Base-by-base conservation (phyloP, 352 stramenopile genomes). In the Elongisporangium senticosum region DNA sequence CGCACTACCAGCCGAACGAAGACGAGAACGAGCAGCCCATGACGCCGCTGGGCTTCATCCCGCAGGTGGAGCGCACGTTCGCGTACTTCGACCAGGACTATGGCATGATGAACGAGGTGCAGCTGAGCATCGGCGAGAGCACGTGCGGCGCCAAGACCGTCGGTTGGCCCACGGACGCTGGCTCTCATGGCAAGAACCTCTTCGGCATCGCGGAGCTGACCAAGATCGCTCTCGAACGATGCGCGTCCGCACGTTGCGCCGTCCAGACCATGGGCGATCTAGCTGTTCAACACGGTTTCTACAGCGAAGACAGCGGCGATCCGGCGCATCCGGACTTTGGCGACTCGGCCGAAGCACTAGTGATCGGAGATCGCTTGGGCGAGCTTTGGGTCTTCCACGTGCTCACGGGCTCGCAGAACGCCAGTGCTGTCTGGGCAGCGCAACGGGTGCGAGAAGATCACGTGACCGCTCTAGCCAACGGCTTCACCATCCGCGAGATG, bases 301-400 rank as follows among this genome's bases (percentile, higher is more conserved):
- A 97, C 66, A 95, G 90, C 52, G 93, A 95, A 65, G 82, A 96
- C 65, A 91, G 79, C 43, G 85, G 85, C 37, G 67, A 87, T 52
- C 79, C 77, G 20, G 58, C 58, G 15, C 62, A 63, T n/a, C 85
- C 85, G 0, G 77, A 74, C 55, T 92, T 76, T 56, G 68, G 69
- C 2, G 75, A 90, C 68, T 90, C 77, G 64, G 86, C 80, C 6
- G 94, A 98, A 64, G 75, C 84, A 24, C 77, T 98, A 3, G 78
- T 74, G 5, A 84, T 98, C 7, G 79, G 75, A 3, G 94, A 98
- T 67, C 79, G 87, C 49, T 67, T 83, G 19, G 79, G 78, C 15
- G 91, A 98, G 62, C 83, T 88, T 17, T 98, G 94, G 93, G 77
- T 98, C 22, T 98, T 98, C 75, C 93, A 98, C 65, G 86, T 98